phyloP scores from a whole-genome alignment of 2,329 filamentous ascomycete genomes.

The Calonectria pseudoreteaudii region DNA sequence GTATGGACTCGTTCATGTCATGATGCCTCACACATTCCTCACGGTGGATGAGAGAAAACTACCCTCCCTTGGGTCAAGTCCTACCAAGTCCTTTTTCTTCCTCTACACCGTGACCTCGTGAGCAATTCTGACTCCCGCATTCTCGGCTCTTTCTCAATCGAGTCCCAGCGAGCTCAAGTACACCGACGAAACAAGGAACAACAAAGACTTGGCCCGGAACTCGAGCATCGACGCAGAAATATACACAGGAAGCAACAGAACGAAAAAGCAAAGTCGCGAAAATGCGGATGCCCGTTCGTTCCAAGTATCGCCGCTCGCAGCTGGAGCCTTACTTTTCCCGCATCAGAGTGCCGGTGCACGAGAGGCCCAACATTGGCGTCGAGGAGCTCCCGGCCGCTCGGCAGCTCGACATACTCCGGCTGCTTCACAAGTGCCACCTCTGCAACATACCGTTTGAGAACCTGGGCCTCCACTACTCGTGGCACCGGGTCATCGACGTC shows the following conservation, averaged over 20 bases:
- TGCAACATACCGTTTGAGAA: slow-evolving; percentile 66
- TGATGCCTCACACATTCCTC: slow-evolving; percentile 4
- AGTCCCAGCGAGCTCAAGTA: background rate
- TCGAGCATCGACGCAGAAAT: background rate
- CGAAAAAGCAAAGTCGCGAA: background rate
- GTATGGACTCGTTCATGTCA: background rate
- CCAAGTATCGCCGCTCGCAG: slow-evolving; percentile 19
- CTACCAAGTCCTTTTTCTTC: background rate
- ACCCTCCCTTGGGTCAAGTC: background rate
- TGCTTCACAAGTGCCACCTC: slow-evolving; percentile 56
- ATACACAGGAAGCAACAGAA: background rate
- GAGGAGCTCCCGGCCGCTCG: slow-evolving; percentile 26
- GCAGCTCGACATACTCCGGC: slow-evolving; percentile 45
- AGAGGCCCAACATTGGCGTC: slow-evolving; percentile 10
- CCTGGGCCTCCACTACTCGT: slow-evolving; percentile 63
- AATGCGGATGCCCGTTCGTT: slow-evolving; percentile 11
- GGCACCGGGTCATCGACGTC: slow-evolving; percentile 50
- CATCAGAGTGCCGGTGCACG: slow-evolving; percentile 20
- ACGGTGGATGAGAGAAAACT: background rate
- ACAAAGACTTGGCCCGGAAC: background rate
- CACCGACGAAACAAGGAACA: background rate
- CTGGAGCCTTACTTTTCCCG: slow-evolving; percentile 30
- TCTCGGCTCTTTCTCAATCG: slow-evolving; percentile 4
- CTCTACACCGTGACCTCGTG: background rate
- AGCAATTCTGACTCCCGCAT: background rate